Percentiles rank a stretch among this genome's conserved stretches.
Evolutionary conservation across 1,284 basidiomycete genomes (phyloP).

Genomic region (Ustilago tritici): DNA sequence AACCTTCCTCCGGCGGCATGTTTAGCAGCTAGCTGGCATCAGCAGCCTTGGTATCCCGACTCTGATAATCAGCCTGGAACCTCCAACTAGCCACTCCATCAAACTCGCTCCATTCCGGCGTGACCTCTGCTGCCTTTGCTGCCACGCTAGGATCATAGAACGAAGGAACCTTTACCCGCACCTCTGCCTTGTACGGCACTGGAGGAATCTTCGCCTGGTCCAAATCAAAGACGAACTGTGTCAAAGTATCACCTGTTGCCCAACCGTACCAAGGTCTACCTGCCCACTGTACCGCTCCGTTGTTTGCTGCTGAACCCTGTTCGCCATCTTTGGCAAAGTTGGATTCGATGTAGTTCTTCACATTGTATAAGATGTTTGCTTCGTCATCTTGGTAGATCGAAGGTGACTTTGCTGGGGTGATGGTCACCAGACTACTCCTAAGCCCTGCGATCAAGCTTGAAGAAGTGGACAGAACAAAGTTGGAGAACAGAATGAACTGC

Average conservation of each 20-base stretch:
- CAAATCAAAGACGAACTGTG: conserved; percentile 42
- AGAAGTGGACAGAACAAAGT: conserved; percentile 28
- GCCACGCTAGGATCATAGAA: conserved; percentile 42
- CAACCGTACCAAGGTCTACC: conserved; percentile 50
- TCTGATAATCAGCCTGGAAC: conserved; percentile 37
- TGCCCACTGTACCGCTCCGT: conserved; percentile 36
- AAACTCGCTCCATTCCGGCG: conserved; percentile 44
- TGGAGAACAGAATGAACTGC: conserved; percentile 47
- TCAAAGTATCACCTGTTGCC: conserved; percentile 36
- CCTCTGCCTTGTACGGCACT: conserved; percentile 37
- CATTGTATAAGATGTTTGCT: conserved; percentile 39
- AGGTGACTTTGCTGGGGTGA: conserved; percentile 40
- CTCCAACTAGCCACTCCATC: conserved; percentile 38
- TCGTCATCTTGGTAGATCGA: conserved; percentile 31
- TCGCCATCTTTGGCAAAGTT: conserved; percentile 24
- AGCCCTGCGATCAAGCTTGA: conserved; percentile 45
- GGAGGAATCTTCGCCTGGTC: conserved; percentile 26
- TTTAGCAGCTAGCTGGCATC: conserved; percentile 15
- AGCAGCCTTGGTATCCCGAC: conserved; percentile 34
- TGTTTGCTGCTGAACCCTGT: conserved; percentile 22
- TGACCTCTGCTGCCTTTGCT: conserved; percentile 11
- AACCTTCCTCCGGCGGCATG: no score
- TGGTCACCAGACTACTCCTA: conserved; percentile 29
- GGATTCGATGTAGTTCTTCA: conserved; percentile 44
- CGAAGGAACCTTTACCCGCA: conserved; percentile 17